Evolutionary conservation across 129 eudicot genomes (phyloP).

Genomic region (Flaveria robusta): DNA sequence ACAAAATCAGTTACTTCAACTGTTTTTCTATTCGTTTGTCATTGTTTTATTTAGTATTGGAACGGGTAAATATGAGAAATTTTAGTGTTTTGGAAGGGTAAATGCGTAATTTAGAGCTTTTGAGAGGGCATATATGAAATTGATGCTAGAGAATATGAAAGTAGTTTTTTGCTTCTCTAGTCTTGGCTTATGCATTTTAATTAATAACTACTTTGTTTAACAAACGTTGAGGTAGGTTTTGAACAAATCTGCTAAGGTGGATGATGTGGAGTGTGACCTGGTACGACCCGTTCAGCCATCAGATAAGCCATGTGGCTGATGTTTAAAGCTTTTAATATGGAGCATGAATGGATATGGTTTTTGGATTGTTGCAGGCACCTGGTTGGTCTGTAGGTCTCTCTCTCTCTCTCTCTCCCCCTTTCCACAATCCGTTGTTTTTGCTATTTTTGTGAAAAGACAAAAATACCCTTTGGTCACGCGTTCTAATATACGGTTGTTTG

Average conservation of each 20-base stretch:
- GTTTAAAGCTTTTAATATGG: constrained; percentile 63
- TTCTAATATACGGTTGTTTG: background rate
- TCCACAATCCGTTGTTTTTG: background rate
- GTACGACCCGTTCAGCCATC: constrained; percentile 69
- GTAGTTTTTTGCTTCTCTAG: constrained; percentile 8
- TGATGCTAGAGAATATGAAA: background rate
- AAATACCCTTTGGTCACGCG: background rate
- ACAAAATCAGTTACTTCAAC: background rate
- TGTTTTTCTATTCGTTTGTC: background rate
- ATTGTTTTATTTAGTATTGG: background rate
- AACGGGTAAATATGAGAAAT: background rate
- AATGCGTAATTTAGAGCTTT: background rate
- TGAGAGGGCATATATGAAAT: background rate
- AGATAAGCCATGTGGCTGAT: constrained; percentile 54
- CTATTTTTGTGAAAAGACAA: background rate
- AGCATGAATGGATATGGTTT: constrained; percentile 70
- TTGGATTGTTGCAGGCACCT: constrained; percentile 91
- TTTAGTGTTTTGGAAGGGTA: background rate
- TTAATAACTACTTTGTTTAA: background rate
- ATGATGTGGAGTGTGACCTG: constrained; percentile 55
- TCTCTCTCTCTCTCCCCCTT: constrained; percentile 29
- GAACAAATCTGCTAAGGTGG: constrained; percentile 62
- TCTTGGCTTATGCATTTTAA: background rate
- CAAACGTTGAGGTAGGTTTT: constrained; percentile 37
- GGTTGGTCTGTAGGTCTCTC: constrained; percentile 66